Evolutionary conservation across 108 stramenopile species (phyloP), one percentile per base, ranked within the genome.

Genomic region (Hondaea fermentalgiana): DNA sequence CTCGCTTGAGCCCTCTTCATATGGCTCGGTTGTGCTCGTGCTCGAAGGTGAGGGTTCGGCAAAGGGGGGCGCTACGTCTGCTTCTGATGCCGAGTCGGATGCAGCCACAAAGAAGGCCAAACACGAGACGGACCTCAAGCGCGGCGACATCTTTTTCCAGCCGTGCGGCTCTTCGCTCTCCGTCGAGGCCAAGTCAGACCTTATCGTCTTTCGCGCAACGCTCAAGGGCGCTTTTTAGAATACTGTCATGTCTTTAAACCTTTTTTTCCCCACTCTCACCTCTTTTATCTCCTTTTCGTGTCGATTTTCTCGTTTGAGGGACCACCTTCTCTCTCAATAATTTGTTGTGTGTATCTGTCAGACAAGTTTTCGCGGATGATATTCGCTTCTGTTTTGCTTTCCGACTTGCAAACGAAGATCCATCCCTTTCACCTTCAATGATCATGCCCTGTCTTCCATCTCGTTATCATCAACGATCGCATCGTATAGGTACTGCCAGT

Each of bases 71-170:
- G 64, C 21, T 19, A 3, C 59, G 19, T 59, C 59, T n/a, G 59
- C 64, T 10, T 12, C 45, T 17, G 76, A 8, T 12, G 76, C 19
- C 51, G 76, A 53, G 10, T 14, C 44, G 45, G 76, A 83, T 21
- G 51, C 76, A 10, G 76, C 76, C 76, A 57, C 55, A 8, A 47
- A 83, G 51, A 83, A 83, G 45, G 45, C 76, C 6, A 83, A 83
- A 42, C 64, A 16, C 4, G 64, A 69, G 42, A 69, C 25, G 10
- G 64, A 69, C 35, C 64, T 69, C 42, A 28, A 42, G 4, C 76
- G 76, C 51, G 76, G 76, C 51, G 76, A 83, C 3, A 83, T 83
- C 76, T 83, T 83, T 23, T 83, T 83, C 28, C 64, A 69, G 64
- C 64, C 64, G 21, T 69, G 64, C 64, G 64, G 64, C 4, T 42